A percentile compares a stretch with the other conserved stretches of the same genome.
Evolutionary conservation across 2,329 filamentous ascomycete genomes (phyloP).

Genomic region (Pseudonectria buxi): DNA sequence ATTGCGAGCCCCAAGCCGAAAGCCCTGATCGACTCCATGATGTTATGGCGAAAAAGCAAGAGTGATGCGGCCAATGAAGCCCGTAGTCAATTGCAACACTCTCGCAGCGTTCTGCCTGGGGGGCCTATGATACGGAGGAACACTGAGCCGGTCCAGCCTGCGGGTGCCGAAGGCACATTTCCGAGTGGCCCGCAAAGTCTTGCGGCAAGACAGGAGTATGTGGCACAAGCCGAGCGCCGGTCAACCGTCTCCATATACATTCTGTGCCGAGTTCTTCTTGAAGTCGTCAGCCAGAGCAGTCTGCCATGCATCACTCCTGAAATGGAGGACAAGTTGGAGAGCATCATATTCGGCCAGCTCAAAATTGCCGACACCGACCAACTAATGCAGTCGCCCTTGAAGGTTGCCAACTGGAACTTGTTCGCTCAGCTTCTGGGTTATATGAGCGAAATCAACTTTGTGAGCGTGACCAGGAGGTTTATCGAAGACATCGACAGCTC

Average conservation of each 20-base stretch:
- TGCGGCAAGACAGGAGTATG: constrained; percentile 58
- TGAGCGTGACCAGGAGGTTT: constrained; percentile 75
- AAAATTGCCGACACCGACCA: constrained; percentile 83
- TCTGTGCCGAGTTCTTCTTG: constrained; percentile 84
- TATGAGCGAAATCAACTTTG: constrained; percentile 90
- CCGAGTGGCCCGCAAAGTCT: constrained; percentile 32
- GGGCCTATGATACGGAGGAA: constrained; percentile 60
- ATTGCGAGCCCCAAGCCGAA: constrained; percentile 93
- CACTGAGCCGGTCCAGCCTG: constrained; percentile 59
- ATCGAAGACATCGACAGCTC: constrained; percentile 71
- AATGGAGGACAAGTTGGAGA: constrained; percentile 90
- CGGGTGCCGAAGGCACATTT: constrained; percentile 23
- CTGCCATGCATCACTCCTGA: constrained; percentile 76
- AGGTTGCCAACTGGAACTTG: constrained; percentile 91
- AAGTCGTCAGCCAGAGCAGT: constrained; percentile 87
- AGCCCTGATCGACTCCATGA: constrained; percentile 91
- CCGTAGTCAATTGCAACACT: constrained; percentile 49
- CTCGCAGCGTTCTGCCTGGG: constrained; percentile 34
- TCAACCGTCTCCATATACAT: constrained; percentile 96
- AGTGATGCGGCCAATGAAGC: constrained; percentile 78
- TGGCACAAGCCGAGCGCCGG: constrained; percentile 75
- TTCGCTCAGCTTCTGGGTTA: constrained; percentile 90
- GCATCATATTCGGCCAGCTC: constrained; percentile 93
- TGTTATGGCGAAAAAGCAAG: constrained; percentile 96
- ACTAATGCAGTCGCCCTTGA: constrained; percentile 68